Conservation (phyloP, 106 monocot genomes). For the Cymbidium sinense region DNA sequence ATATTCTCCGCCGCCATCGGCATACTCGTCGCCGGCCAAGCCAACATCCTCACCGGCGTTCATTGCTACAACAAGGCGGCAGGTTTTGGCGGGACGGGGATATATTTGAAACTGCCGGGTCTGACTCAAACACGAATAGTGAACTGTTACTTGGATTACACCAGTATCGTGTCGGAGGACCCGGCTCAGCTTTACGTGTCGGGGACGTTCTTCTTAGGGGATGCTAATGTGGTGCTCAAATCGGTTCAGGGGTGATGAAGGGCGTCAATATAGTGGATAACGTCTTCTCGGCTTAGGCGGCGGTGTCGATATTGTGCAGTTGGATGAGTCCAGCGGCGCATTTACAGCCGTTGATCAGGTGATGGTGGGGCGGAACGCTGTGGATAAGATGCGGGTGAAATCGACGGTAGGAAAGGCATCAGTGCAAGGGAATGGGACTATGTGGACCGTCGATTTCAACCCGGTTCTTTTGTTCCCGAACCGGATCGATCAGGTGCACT, state of each 20-base stretch:
- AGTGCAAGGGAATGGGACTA: constrained; percentile 24
- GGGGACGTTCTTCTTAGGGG: constrained; percentile 39
- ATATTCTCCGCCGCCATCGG: constrained; percentile 48
- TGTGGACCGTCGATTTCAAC: constrained; percentile 35
- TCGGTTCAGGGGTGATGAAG: constrained; percentile 28
- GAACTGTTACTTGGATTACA: constrained; percentile 59
- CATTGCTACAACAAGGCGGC: constrained; percentile 71
- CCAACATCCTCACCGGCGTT: constrained; percentile 44
- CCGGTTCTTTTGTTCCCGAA: constrained; percentile 28
- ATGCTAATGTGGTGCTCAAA: constrained; percentile 34
- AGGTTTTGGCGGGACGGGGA: constrained; percentile 34
- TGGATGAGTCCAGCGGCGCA: constrained; percentile 15
- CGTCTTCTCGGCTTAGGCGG: constrained; percentile 31
- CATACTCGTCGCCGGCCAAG: constrained; percentile 37
- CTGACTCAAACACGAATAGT: constrained; percentile 34
- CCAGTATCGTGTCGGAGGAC: constrained; percentile 37
- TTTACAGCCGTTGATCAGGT: constrained; percentile 36
- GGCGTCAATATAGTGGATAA: constrained; percentile 41
- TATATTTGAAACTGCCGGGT: constrained; percentile 26
- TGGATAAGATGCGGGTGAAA: constrained; percentile 22
- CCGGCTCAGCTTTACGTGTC: constrained; percentile 35
- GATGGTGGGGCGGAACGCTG: constrained; percentile 30
- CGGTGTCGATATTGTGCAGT: constrained; percentile 8
- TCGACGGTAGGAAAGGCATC: constrained; percentile 26
- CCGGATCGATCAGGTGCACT: constrained; percentile 40